These are phyloP conservation scores for Phalaenopsis aphrodite DNA, from an alignment of 106 monocot genomes.

Conservation along the genomic window DNA sequence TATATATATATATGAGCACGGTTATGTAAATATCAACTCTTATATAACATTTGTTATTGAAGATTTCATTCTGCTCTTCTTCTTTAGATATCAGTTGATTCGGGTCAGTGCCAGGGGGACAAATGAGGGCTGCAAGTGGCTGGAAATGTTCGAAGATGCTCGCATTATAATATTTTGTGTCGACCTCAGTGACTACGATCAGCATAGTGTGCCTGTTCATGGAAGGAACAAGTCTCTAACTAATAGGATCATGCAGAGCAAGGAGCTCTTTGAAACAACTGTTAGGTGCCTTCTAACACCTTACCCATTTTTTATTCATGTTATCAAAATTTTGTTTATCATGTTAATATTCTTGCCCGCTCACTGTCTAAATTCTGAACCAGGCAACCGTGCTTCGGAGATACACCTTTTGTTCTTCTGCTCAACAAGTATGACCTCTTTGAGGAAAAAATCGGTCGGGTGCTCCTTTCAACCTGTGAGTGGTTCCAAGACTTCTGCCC, in stretches of 20 bases:
- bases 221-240: constrained; percentile 26
- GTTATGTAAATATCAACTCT: background rate
- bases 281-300: constrained; percentile 30
- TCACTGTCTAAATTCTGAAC: background rate
- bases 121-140: constrained; percentile 90
- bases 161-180: constrained; percentile 77
- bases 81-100: constrained; percentile 76
- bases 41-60: background rate
- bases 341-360: background rate
- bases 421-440: constrained; percentile 89
- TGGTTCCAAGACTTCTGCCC: constrained; percentile 88
- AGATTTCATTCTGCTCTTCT: background rate
- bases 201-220: constrained; percentile 27
- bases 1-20: too few relatives aligned
- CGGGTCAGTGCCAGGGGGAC: constrained; percentile 70
- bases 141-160: constrained; percentile 96
- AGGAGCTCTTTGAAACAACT: constrained; percentile 83
- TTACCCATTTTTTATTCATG: background rate
- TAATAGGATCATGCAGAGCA: constrained; percentile 93
- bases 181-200: constrained; percentile 78
- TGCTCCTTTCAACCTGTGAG: constrained; percentile 47
- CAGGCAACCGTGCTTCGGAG: constrained; percentile 78
- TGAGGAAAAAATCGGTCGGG: constrained; percentile 64
- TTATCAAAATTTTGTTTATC: background rate
- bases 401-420: constrained; percentile 73